Evolutionary conservation across 2,329 filamentous ascomycete genomes (phyloP).

Genomic region (Fusarium tjaetaba): DNA sequence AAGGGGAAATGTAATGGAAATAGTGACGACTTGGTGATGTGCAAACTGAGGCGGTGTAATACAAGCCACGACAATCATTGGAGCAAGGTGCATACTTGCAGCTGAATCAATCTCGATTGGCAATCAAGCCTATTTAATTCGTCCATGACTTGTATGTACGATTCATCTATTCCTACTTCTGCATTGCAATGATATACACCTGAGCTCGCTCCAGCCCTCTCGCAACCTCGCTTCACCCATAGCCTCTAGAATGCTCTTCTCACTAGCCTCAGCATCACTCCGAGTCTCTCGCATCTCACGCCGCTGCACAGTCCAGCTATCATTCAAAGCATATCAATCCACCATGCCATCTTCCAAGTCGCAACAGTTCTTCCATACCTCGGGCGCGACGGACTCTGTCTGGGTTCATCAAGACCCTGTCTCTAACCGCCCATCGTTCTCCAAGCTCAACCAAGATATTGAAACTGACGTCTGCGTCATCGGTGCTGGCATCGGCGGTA

Average conservation of each 20-base stretch:
- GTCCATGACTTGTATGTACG: background rate
- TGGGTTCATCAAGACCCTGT: constrained; percentile 64
- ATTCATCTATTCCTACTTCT: background rate
- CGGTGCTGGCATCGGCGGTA: constrained; percentile 29
- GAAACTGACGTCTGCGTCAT: constrained; percentile 30
- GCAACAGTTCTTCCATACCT: constrained; percentile 49
- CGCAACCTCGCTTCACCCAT: rapidly evolving
- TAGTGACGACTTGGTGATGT: constrained; percentile 20
- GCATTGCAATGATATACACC: background rate
- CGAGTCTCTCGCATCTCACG: constrained; percentile 9
- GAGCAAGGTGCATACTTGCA: background rate
- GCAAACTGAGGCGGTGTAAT: background rate
- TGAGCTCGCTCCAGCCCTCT: background rate
- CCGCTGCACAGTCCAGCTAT: background rate
- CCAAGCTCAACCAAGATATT: background rate
- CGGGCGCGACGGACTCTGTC: constrained; percentile 61
- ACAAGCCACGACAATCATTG: background rate
- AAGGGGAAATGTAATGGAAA: background rate
- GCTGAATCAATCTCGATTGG: background rate
- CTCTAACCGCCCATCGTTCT: constrained; percentile 11
- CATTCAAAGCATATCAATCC: constrained; percentile 11
- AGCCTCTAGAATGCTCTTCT: constrained; percentile 15
- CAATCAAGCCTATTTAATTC: background rate
- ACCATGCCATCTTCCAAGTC: constrained; percentile 21
- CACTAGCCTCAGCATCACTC: background rate